These are phyloP conservation scores for Canariomyces notabilis DNA, from an alignment of 2,329 filamentous ascomycete genomes.

Conservation along the genomic window DNA sequence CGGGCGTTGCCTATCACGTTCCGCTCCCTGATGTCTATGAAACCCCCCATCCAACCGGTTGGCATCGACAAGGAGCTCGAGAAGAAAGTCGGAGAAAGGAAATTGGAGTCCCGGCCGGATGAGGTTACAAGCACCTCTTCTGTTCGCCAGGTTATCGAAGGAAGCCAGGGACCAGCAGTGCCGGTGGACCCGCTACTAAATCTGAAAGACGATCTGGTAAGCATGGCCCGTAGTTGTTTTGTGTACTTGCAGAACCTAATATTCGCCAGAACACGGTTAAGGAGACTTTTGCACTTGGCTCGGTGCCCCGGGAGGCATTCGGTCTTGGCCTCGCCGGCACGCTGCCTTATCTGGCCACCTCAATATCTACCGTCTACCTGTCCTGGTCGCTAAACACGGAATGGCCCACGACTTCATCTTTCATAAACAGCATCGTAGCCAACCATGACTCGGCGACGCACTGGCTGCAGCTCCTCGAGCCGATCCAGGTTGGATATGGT, in stretches of 20 bases:
- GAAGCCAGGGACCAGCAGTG: conserved; percentile 21
- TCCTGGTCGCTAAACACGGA: conserved; percentile 76
- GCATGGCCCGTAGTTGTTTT: conserved; percentile 26
- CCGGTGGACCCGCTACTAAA: conserved; percentile 26
- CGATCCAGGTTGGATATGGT: conserved; percentile 84
- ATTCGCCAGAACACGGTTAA: conserved; percentile 54
- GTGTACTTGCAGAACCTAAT: neutral
- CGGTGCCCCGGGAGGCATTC: conserved; percentile 63
- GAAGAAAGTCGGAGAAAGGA: conserved; percentile 46
- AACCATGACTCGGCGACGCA: conserved; percentile 66
- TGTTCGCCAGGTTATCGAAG: conserved; percentile 46
- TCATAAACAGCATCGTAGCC: conserved; percentile 62
- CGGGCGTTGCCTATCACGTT: neutral
- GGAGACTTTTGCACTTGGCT: conserved; percentile 61
- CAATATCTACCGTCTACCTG: conserved; percentile 73
- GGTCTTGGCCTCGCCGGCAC: conserved; percentile 71
- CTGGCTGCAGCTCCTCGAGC: conserved; percentile 71
- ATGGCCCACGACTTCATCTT: conserved; percentile 51
- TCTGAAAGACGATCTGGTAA: conserved; percentile 52
- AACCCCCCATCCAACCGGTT: conserved; percentile 28
- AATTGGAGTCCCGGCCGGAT: conserved; percentile 55
- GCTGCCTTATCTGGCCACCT: conserved; percentile 80
- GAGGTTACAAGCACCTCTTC: conserved; percentile 56
- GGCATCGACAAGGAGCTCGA: conserved; percentile 53
- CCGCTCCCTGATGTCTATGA: conserved; percentile 22